A percentile compares a stretch with the other conserved stretches of the same genome.
Evolutionary conservation across 208 protist species (phyloP).

Genomic region (Leishmania major): DNA sequence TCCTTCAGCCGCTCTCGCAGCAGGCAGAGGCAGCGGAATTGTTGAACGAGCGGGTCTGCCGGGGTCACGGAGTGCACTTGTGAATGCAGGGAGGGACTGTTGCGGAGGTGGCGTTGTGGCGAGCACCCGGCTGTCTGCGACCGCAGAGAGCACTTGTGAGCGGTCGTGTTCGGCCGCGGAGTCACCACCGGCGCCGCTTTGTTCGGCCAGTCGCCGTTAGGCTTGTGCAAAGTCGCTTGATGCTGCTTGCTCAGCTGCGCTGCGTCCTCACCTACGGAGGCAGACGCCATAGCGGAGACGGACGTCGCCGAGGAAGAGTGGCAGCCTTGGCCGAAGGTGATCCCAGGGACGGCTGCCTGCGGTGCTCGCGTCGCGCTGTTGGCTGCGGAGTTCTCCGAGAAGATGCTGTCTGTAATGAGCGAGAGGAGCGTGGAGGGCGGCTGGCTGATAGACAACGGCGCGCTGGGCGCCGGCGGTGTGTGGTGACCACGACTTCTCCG

Average conservation of each 20-base stretch:
- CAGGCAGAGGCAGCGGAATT: constrained; percentile 53
- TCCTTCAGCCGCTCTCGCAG: constrained; percentile 51
- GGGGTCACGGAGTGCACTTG: background rate
- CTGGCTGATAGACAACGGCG: background rate
- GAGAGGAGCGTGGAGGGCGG: constrained; percentile 29
- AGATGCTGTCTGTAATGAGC: constrained; percentile 16
- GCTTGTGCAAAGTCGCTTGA: background rate
- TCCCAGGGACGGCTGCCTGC: background rate
- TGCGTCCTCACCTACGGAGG: background rate
- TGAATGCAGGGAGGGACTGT: background rate
- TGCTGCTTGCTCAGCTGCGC: background rate
- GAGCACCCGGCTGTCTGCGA: background rate
- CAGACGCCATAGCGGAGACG: background rate
- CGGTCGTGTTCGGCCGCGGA: background rate
- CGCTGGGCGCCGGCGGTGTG: background rate
- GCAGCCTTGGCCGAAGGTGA: background rate
- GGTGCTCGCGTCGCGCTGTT: background rate
- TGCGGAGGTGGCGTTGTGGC: background rate
- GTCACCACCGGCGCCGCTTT: background rate
- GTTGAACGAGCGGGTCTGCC: constrained; percentile 20
- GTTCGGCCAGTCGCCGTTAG: background rate
- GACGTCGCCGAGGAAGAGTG: background rate
- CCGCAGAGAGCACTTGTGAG: background rate
- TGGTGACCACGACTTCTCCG: background rate
- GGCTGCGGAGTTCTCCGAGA: background rate